Conservation (phyloP, 371 early-diverging fungal species). For the Mucor indicus region DNA sequence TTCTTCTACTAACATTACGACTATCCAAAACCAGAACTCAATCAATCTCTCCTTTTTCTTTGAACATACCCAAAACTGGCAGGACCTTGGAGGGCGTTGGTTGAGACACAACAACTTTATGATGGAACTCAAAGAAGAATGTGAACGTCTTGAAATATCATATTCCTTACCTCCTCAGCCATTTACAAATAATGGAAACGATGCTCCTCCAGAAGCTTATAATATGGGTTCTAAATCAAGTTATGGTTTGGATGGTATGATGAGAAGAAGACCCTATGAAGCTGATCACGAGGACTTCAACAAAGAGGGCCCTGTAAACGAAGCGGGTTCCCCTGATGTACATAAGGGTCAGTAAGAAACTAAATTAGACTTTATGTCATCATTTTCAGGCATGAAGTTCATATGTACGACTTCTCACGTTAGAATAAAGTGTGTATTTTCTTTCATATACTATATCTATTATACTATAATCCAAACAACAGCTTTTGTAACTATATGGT, state of each 20-base stretch:
- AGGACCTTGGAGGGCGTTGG: conserved; percentile 62
- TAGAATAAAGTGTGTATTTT: no score
- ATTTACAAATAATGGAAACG: conserved; percentile 11
- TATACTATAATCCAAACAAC: no score
- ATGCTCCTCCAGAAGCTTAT: conserved; percentile 28
- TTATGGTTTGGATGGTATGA: conserved; percentile 36
- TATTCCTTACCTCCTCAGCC: conserved; percentile 44
- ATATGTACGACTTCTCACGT: no score
- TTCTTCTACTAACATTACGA: conserved; percentile 23
- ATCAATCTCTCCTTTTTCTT: conserved; percentile 39
- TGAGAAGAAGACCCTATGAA: conserved; percentile 25
- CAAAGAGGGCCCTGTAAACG: no score
- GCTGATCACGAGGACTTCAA: no score
- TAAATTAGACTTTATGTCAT: no score
- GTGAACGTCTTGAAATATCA: conserved; percentile 52
- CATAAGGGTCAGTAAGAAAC: no score
- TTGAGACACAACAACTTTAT: conserved; percentile 61
- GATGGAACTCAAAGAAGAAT: conserved; percentile 55
- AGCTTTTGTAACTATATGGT: no score
- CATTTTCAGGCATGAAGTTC: no score
- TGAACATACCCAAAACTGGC: conserved; percentile 71
- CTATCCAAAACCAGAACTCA: conserved; percentile 32
- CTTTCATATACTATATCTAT: no score
- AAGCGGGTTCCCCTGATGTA: no score
- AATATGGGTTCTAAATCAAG: conserved; percentile 28